A percentile compares a stretch with the other conserved stretches of the same genome.
These are phyloP conservation scores for Plasmodium ovale DNA, from an alignment of 169 alveolate species.

Conservation along the genomic window DNA sequence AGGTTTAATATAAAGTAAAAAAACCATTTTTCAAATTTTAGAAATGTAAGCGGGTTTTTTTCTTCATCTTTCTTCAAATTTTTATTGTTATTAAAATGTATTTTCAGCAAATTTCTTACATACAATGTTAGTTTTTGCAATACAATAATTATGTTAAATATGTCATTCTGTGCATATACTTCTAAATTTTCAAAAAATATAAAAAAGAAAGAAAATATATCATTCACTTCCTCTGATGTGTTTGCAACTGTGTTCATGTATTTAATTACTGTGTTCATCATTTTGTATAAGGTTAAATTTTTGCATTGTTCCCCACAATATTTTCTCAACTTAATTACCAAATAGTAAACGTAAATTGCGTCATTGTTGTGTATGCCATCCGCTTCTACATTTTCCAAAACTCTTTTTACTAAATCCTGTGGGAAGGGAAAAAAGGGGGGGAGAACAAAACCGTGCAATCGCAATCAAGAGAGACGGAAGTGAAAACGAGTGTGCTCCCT, in stretches of 20 bases:
- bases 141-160: constrained; percentile 59
- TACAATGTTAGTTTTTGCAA: constrained; percentile 54
- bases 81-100: constrained; percentile 2
- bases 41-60: not conserved
- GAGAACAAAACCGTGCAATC: too few relatives aligned
- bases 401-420: constrained; percentile 49
- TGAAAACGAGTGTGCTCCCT: too few relatives aligned
- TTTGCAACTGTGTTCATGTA: constrained; percentile 63
- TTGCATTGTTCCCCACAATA: constrained; percentile 28
- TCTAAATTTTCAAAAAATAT: constrained; percentile 72
- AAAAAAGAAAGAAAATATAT: constrained; percentile 62
- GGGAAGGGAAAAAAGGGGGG: not conserved
- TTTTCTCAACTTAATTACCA: constrained; percentile 51
- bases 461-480: too few relatives aligned
- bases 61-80: not conserved
- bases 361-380: constrained; percentile 20
- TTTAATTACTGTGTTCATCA: constrained; percentile 65
- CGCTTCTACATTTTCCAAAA: constrained; percentile 59
- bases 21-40: constrained; percentile 69
- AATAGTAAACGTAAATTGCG: constrained; percentile 46
- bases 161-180: constrained; percentile 54
- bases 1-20: constrained; percentile 66
- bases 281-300: constrained; percentile 51
- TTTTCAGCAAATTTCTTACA: constrained; percentile 33
- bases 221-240: constrained; percentile 50